Conservation (phyloP, 2,329 filamentous ascomycete genomes). For the Hansfordia pulvinata region DNA sequence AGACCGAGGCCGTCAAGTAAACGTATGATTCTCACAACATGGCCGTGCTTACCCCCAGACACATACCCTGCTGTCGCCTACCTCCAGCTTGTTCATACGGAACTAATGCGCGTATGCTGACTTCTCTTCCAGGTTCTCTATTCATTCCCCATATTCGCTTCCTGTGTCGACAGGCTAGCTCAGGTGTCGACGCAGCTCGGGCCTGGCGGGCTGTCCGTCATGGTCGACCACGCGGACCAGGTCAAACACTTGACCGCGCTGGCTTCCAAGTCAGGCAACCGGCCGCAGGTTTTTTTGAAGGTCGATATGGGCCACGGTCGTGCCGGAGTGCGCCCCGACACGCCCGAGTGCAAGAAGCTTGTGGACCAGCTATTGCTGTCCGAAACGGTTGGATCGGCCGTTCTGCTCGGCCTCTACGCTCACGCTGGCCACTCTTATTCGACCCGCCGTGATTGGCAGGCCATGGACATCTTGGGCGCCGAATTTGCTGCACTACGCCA, state of each 20-base stretch:
- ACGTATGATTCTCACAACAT: slow-evolving; percentile 24
- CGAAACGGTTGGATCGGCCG: slow-evolving; percentile 20
- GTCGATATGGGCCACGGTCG: slow-evolving; percentile 62
- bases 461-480: slow-evolving; percentile 40
- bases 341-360: slow-evolving; percentile 28
- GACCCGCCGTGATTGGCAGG: slow-evolving; percentile 35
- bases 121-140: slow-evolving; percentile 43
- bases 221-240: slow-evolving; percentile 57
- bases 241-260: slow-evolving; percentile 31
- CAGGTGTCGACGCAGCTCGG: slow-evolving; percentile 41
- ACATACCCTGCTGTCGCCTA: slow-evolving; percentile 1
- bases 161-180: slow-evolving; percentile 45
- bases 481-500: slow-evolving; percentile 43
- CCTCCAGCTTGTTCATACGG: no score
- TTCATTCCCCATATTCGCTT: slow-evolving; percentile 53
- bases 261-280: slow-evolving; percentile 24
- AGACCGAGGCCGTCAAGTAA: slow-evolving; percentile 36
- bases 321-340: slow-evolving; percentile 47
- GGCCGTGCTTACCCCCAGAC: slow-evolving; percentile 2
- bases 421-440: slow-evolving; percentile 64
- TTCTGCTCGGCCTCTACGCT: slow-evolving; percentile 54
- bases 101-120: no score
- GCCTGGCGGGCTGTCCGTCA: slow-evolving; percentile 41
- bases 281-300: slow-evolving; percentile 53
- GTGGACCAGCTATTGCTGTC: slow-evolving; percentile 29